Evolutionary conservation across 2,329 filamentous ascomycete genomes (phyloP).

Genomic region (Raffaelea ambrosiae): DNA sequence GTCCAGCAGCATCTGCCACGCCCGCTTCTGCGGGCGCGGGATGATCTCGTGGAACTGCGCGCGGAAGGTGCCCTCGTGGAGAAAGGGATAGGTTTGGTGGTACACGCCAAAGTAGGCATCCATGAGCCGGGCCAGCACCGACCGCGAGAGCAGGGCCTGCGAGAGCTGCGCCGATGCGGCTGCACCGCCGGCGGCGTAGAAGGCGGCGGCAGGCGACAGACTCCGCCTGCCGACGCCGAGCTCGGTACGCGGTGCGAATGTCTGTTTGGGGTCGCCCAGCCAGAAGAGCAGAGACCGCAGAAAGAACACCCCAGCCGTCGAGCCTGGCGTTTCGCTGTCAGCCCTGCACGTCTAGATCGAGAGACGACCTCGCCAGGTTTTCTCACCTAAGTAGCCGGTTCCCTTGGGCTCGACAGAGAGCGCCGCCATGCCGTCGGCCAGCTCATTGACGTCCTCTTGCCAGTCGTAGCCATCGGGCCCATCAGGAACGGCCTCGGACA

Average conservation of each 20-base stretch:
- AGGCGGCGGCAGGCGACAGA: background rate
- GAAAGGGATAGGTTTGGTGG: conserved; percentile 5
- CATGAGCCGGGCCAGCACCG: background rate
- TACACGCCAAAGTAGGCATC: conserved; percentile 5
- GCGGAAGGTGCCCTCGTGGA: conserved; percentile 6
- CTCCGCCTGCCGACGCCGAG: background rate
- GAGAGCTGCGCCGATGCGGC: background rate
- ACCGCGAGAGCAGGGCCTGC: background rate
- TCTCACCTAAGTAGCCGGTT: conserved; percentile 4
- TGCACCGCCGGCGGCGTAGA: background rate
- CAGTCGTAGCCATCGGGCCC: conserved; percentile 5
- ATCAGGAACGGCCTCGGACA: conserved; percentile 2
- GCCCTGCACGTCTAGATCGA: no score
- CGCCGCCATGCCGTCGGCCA: conserved; percentile 6
- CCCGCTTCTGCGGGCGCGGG: conserved; percentile 2
- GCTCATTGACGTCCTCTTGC: conserved; percentile 6
- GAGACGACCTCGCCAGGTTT: background rate
- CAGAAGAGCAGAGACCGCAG: conserved; percentile 4
- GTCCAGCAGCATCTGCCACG: conserved; percentile 6
- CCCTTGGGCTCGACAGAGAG: conserved; percentile 6
- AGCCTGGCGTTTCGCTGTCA: background rate
- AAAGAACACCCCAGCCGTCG: conserved; percentile 6
- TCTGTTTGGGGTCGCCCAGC: background rate
- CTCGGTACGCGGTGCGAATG: background rate
- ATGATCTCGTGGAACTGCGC: conserved; percentile 6